Base-by-base conservation (phyloP, 768 basidiomycete genomes). In the Basidioascus undulatus region DNA sequence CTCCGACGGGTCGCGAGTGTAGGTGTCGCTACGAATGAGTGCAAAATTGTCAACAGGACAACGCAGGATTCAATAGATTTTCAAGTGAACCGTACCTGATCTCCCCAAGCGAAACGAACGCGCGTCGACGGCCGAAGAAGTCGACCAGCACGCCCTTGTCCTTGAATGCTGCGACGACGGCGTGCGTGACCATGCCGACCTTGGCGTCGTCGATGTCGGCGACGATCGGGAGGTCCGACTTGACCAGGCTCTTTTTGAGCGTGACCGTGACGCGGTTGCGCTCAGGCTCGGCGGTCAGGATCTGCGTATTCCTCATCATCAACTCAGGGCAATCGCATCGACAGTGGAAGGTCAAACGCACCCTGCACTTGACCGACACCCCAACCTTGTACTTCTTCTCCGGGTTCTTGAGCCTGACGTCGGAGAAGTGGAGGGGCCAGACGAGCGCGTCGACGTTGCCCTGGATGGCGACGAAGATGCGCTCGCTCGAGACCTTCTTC, bases 381-480 rank as follows among this genome's bases (percentile, higher is more conserved):
- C 86, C 87, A 18, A 67, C 61, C 53, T 82, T 86, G 63, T 92
- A 98, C 45, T 76, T 69, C 59, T 74, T 81, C 32, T 82, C 72
- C 9, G 89, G 89, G 55, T 94, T 79, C 54, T 86, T 92, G 50
- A 96, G 66, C n/a, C 62, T 55, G 51, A 96, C 86, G 56, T 98
- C 92, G 10, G 92, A 84, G 55, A 80, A 92, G 55, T 96, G 92
- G 45, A 73, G 70, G 1, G 87, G 86, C 79, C 82, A 92, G 18
- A 94, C 66, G 21, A 92, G 76, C 23, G 81, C 92, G 52, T 92
- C 83, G 25, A 94, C 73, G 44, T 69, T 80, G 5, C 81, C 83
- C 5, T 76, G 72, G 41, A 96, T 63, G 23, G 79, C 72, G 32
- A 96, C 71, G 52, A 92, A 89, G 28, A 98, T 60, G 1, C 70